A percentile compares a stretch with the other conserved stretches of the same genome.
phyloP scores from a whole-genome alignment of 495 filamentous ascomycete genomes.

The Staphylotrichum tortipilum region DNA sequence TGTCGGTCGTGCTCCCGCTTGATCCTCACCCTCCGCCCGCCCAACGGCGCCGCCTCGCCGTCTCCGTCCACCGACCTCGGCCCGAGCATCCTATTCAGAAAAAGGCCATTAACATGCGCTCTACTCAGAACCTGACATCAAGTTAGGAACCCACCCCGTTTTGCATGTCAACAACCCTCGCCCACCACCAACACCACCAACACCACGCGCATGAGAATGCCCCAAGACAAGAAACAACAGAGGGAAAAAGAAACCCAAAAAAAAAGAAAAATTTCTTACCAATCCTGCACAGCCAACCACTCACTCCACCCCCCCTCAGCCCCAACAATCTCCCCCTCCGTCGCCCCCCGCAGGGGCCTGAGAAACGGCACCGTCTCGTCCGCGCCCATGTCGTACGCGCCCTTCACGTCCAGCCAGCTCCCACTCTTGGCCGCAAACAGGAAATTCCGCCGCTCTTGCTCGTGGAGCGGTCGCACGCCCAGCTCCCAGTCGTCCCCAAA shows the following conservation, averaged over 20 bases:
- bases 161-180: neutral
- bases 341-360: constrained; percentile 62
- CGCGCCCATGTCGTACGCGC: constrained; percentile 75
- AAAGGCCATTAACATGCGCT: neutral
- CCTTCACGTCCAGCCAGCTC: constrained; percentile 79
- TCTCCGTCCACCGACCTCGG: constrained; percentile 32
- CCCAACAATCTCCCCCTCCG: constrained; percentile 69
- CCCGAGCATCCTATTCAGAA: constrained; percentile 55
- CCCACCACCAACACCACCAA: neutral
- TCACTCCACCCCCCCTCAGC: constrained; percentile 78
- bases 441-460: constrained; percentile 87
- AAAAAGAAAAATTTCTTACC: constrained; percentile 31
- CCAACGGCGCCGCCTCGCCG: constrained; percentile 5
- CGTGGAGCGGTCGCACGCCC: constrained; percentile 74
- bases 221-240: too few species aligned
- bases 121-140: too few species aligned
- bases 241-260: neutral
- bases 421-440: constrained; percentile 89
- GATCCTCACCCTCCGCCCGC: constrained; percentile 7
- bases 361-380: constrained; percentile 82
- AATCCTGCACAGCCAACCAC: constrained; percentile 91
- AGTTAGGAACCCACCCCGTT: too few species aligned
- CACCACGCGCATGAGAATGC: too few species aligned
- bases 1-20: constrained; percentile 1
- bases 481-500: constrained; percentile 85